phyloP scores from a whole-genome alignment of 139 green algal genomes.

The Micromonas pusilla region DNA sequence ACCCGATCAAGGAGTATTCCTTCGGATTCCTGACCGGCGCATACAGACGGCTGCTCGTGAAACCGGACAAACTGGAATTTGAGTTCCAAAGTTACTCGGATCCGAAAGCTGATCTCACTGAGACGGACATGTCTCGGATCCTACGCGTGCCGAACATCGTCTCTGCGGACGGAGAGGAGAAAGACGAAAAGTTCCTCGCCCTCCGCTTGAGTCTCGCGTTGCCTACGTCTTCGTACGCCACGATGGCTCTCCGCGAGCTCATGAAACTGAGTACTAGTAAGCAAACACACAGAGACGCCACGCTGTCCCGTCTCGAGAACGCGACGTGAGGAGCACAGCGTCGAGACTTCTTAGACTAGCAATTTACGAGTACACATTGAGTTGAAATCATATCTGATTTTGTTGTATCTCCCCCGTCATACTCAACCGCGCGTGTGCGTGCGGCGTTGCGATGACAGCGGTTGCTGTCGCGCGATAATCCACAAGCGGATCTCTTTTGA shows the following conservation, averaged over 20 bases:
- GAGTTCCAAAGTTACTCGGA: constrained; percentile 48
- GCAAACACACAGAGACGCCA: background rate
- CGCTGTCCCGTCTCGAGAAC: no score
- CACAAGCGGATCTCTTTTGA: no score
- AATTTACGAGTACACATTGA: no score
- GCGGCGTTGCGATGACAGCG: no score
- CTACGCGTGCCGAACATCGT: constrained; percentile 20
- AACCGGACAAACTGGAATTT: constrained; percentile 19
- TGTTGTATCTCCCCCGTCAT: no score
- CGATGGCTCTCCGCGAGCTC: constrained; percentile 62
- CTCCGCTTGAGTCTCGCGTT: constrained; percentile 70
- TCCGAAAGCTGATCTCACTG: constrained; percentile 52
- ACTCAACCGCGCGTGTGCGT: no score
- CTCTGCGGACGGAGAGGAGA: constrained; percentile 10
- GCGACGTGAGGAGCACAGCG: background rate
- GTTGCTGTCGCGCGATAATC: no score
- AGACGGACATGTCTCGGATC: constrained; percentile 47
- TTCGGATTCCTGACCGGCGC: background rate
- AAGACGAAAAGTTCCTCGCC: constrained; percentile 40
- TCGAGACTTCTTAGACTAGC: no score
- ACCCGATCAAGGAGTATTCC: constrained; percentile 23
- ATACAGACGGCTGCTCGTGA: constrained; percentile 17
- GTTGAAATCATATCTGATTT: no score
- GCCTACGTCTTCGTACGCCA: constrained; percentile 78
- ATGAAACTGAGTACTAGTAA: constrained; percentile 17